These are phyloP conservation scores for Adenanthera pavonina DNA, from an alignment of 306 rosid genomes.

Conservation along the genomic window DNA sequence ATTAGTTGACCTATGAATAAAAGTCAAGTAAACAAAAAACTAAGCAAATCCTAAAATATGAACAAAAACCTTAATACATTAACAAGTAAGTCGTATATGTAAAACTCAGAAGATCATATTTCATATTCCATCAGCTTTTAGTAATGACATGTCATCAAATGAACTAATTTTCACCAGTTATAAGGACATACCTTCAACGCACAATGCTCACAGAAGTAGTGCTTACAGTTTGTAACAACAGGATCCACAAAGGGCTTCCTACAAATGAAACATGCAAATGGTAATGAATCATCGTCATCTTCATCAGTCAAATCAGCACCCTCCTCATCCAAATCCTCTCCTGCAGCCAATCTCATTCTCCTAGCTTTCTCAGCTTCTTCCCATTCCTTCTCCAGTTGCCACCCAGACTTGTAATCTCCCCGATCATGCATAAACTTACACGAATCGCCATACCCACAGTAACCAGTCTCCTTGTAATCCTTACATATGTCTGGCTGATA, in stretches of 20 bases:
- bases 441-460: constrained; percentile 83
- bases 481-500: constrained; percentile 92
- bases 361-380: constrained; percentile 86
- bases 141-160: not conserved
- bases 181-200: constrained; percentile 67
- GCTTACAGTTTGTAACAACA: constrained; percentile 80
- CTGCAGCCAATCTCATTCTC: constrained; percentile 73
- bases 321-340: constrained; percentile 54
- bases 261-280: constrained; percentile 86
- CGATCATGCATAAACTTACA: constrained; percentile 95
- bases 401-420: constrained; percentile 93
- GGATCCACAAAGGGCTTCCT: constrained; percentile 85
- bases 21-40: not conserved
- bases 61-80: not conserved
- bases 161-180: constrained; percentile 5
- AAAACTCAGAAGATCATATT: not conserved
- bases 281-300: constrained; percentile 63
- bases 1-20: not conserved
- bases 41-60: not conserved
- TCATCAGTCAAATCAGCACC: constrained; percentile 51
- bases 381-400: constrained; percentile 97
- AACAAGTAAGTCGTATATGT: constrained; percentile 10
- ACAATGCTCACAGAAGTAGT: constrained; percentile 88
- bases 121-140: not conserved
- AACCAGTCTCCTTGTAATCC: constrained; percentile 91